phyloP scores from a whole-genome alignment of 169 alveolate species.

The Plasmodium falciparum region DNA sequence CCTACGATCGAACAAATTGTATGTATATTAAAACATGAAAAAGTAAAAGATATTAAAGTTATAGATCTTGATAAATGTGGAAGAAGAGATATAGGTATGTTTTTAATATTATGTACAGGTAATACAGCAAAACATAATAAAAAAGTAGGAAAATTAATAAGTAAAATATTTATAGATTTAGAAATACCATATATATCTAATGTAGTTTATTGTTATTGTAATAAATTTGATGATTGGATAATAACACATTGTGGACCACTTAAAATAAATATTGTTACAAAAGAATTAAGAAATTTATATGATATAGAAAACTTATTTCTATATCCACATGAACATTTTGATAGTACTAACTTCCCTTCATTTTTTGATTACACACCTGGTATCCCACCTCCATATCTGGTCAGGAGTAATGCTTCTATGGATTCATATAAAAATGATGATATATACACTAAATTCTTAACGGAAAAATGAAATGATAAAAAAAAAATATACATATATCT shows the following conservation, averaged over 20 bases:
- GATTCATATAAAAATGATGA: conserved; percentile 62
- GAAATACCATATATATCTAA: conserved; percentile 86
- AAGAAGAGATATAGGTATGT: conserved; percentile 87
- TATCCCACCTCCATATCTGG: conserved; percentile 77
- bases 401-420: conserved; percentile 42
- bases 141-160: conserved; percentile 83
- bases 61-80: conserved; percentile 86
- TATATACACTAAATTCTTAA: conserved; percentile 33
- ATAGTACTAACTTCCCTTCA: conserved; percentile 68
- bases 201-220: conserved; percentile 83
- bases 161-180: conserved; percentile 81
- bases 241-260: conserved; percentile 88
- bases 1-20: conserved; percentile 87
- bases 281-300: conserved; percentile 80
- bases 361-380: conserved; percentile 77
- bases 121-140: conserved; percentile 75
- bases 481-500: background rate
- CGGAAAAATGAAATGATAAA: background rate
- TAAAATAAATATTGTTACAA: conserved; percentile 82
- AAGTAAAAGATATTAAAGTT: conserved; percentile 72
- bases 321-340: conserved; percentile 78
- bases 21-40: conserved; percentile 86
- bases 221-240: conserved; percentile 87
- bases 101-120: conserved; percentile 87
- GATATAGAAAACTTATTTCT: conserved; percentile 78